Evolutionary conservation across 441 rosid species (phyloP).

Genomic region (Adansonia grandidieri): DNA sequence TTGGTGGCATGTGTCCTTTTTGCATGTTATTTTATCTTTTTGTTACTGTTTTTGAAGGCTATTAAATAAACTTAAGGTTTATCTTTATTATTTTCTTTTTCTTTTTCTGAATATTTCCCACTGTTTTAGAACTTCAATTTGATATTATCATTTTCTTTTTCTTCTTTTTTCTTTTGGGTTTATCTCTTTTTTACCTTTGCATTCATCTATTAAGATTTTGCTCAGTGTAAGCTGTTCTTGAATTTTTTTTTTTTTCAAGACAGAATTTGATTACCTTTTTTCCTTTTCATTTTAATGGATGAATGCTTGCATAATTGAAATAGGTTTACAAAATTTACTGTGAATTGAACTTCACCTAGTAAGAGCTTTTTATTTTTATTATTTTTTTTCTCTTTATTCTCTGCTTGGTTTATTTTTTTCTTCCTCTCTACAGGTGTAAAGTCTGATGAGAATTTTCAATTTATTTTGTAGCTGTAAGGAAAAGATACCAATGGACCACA

Average conservation of each 20-base stretch:
- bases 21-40: slow-evolving; percentile 22
- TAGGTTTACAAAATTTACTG: not conserved
- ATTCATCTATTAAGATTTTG: not conserved
- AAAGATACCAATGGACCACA: slow-evolving; percentile 32
- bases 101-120: not conserved
- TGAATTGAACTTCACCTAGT: not conserved
- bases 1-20: slow-evolving; percentile 27
- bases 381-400: not conserved
- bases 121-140: not conserved
- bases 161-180: not conserved
- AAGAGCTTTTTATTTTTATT: not conserved
- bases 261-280: too few relatives aligned
- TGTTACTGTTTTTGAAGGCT: not conserved
- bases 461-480: slow-evolving; percentile 37
- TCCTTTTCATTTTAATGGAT: not conserved
- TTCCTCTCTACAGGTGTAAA: not conserved
- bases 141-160: not conserved
- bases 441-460: slow-evolving; percentile 6
- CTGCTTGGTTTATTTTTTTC: not conserved
- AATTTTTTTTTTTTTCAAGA: not conserved
- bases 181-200: not conserved
- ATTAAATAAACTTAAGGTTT: not conserved
- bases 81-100: not conserved
- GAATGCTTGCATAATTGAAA: not conserved
- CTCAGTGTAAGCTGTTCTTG: not conserved